Conservation (phyloP, 2,329 filamentous ascomycete species). For the Penicillium thymicola region DNA sequence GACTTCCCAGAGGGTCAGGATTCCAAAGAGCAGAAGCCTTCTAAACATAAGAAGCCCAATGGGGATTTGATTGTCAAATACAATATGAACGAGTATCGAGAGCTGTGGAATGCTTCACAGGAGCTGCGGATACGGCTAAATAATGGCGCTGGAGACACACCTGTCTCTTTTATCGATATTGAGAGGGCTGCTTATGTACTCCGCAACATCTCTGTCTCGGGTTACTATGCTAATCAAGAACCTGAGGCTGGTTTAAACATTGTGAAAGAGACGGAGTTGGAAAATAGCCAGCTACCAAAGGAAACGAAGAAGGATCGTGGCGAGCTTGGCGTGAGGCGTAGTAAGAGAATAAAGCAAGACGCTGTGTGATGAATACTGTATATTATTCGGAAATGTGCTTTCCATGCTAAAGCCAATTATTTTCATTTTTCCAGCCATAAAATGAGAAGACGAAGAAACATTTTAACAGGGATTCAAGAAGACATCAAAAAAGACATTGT, state of each 20-base stretch:
- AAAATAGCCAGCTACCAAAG: background rate
- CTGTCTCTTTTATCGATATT: constrained; percentile 32
- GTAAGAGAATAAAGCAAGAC: background rate
- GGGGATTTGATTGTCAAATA: constrained; percentile 41
- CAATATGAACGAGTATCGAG: constrained; percentile 38
- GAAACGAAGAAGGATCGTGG: background rate
- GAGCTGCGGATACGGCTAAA: constrained; percentile 26
- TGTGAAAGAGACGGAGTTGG: background rate
- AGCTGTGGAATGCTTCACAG: constrained; percentile 30
- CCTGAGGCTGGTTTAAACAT: background rate
- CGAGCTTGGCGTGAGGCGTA: background rate
- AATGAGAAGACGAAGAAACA: background rate
- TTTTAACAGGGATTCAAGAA: background rate
- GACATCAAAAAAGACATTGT: background rate
- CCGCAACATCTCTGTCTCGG: constrained; percentile 32
- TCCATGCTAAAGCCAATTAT: background rate
- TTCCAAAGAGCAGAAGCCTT: constrained; percentile 1
- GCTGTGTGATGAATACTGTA: background rate
- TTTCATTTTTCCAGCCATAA: background rate
- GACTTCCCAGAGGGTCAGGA: constrained; percentile 15
- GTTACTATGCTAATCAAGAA: constrained; percentile 4
- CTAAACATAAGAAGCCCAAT: constrained; percentile 19
- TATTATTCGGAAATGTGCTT: background rate
- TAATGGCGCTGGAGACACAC: background rate
- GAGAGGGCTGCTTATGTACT: constrained; percentile 41